These are phyloP conservation scores for Ogataea salicorniae DNA, from an alignment of 805 yeast species.

Conservation along the genomic window DNA sequence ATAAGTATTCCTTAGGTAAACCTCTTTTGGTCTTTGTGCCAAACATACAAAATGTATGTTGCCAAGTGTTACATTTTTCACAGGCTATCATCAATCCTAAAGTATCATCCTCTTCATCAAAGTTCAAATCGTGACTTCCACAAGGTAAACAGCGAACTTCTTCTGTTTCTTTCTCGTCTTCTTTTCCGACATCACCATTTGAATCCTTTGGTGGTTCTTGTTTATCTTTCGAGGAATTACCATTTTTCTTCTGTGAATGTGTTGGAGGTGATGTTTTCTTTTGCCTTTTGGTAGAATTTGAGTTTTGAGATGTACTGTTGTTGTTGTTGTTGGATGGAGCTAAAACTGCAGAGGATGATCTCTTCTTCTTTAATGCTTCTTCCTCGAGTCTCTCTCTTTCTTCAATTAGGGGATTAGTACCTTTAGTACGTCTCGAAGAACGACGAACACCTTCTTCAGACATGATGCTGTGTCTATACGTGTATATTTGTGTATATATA, in stretches of 20 bases:
- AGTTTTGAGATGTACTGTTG: background rate
- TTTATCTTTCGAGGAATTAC: constrained; percentile 7
- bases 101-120: constrained; percentile 50
- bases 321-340: background rate
- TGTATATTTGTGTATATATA: too few relatives aligned
- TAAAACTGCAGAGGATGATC: constrained; percentile 3
- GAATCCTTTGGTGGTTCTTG: constrained; percentile 17
- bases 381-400: constrained; percentile 15
- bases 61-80: constrained; percentile 66
- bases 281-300: constrained; percentile 2
- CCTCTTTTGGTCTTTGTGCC: constrained; percentile 33
- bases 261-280: constrained; percentile 5
- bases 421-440: constrained; percentile 40
- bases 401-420: constrained; percentile 33
- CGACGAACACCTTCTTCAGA: constrained; percentile 29
- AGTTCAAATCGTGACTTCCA: constrained; percentile 53
- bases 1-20: constrained; percentile 45
- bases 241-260: constrained; percentile 5
- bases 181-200: background rate
- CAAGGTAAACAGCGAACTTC: constrained; percentile 57
- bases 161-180: constrained; percentile 32
- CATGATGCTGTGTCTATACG: background rate
- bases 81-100: constrained; percentile 61
- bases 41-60: constrained; percentile 61
- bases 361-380: constrained; percentile 9